phyloP scores from a whole-genome alignment of 768 basidiomycete genomes.

The Macrolepiota fuliginosa region DNA sequence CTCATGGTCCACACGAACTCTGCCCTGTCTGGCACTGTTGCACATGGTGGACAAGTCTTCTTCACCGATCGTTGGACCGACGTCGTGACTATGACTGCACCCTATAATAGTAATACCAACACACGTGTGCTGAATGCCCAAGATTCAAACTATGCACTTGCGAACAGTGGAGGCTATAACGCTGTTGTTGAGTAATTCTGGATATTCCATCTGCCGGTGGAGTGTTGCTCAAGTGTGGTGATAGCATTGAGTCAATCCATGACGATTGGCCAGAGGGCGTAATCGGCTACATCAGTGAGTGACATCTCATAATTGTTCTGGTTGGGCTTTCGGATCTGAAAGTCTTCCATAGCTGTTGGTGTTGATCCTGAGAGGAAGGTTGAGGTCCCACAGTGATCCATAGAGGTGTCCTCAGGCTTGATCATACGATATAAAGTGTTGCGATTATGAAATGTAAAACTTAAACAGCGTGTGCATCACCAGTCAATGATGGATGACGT shows the following conservation, averaged over 20 bases:
- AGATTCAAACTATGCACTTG: slow-evolving; percentile 22
- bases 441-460: background rate
- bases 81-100: slow-evolving; percentile 21
- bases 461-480: too few relatives aligned
- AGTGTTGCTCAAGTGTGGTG: background rate
- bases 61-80: slow-evolving; percentile 30
- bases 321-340: background rate
- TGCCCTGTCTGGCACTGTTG: slow-evolving; percentile 24
- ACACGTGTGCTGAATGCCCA: slow-evolving; percentile 25
- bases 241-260: slow-evolving; percentile 22
- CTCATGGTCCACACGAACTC: slow-evolving; percentile 29
- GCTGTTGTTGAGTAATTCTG: slow-evolving; percentile 23
- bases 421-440: background rate
- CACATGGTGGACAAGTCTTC: slow-evolving; percentile 35
- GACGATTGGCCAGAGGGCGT: slow-evolving; percentile 30
- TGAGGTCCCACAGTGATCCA: background rate
- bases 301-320: background rate
- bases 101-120: slow-evolving; percentile 27
- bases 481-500: too few relatives aligned
- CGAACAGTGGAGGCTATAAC: slow-evolving; percentile 24
- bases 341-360: slow-evolving; percentile 22
- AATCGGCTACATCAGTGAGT: slow-evolving; percentile 25
- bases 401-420: background rate
- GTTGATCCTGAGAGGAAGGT: slow-evolving; percentile 22
- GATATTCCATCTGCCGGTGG: background rate